These are phyloP conservation scores for Fusarium coffeatum DNA, from an alignment of 2,329 filamentous ascomycete genomes.

Conservation along the genomic window DNA sequence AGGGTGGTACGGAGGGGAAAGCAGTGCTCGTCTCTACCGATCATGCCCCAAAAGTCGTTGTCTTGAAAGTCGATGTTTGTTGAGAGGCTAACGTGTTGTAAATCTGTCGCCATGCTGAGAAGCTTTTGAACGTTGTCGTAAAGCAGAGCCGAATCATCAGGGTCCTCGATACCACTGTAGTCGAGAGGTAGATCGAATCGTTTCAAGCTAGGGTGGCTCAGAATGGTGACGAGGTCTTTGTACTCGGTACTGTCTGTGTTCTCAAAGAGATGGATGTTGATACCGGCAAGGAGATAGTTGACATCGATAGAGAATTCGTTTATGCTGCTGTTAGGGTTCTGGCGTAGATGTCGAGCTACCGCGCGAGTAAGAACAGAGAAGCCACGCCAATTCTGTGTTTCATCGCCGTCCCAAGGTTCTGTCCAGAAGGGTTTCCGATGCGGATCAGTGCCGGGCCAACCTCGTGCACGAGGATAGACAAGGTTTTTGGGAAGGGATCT, in stretches of 20 bases:
- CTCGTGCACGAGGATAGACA: slow-evolving; percentile 53
- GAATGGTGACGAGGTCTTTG: background rate
- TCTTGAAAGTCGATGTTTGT: background rate
- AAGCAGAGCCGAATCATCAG: background rate
- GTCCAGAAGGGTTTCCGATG: background rate
- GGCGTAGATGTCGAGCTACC: slow-evolving; percentile 40
- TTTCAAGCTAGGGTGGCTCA: slow-evolving; percentile 4
- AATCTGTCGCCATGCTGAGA: slow-evolving; percentile 20
- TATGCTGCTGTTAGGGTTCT: background rate
- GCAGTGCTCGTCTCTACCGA: background rate
- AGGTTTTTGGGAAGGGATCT: slow-evolving; percentile 46
- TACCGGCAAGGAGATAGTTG: slow-evolving; percentile 47
- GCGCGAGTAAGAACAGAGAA: slow-evolving; percentile 46
- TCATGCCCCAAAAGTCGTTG: background rate
- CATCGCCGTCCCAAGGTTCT: background rate
- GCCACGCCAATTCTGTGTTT: slow-evolving; percentile 45
- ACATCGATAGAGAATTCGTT: slow-evolving; percentile 51
- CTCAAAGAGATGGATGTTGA: slow-evolving; percentile 39
- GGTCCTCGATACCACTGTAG: rapidly evolving
- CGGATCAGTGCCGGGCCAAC: slow-evolving; percentile 26
- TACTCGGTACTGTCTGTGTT: background rate
- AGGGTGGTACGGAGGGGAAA: slow-evolving; percentile 47
- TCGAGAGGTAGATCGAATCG: slow-evolving; percentile 18
- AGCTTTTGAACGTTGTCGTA: background rate
- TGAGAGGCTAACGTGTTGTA: slow-evolving; percentile 43